Evolutionary conservation across 106 monocot genomes (phyloP).

Genomic region (Narthecium ossifragum): DNA sequence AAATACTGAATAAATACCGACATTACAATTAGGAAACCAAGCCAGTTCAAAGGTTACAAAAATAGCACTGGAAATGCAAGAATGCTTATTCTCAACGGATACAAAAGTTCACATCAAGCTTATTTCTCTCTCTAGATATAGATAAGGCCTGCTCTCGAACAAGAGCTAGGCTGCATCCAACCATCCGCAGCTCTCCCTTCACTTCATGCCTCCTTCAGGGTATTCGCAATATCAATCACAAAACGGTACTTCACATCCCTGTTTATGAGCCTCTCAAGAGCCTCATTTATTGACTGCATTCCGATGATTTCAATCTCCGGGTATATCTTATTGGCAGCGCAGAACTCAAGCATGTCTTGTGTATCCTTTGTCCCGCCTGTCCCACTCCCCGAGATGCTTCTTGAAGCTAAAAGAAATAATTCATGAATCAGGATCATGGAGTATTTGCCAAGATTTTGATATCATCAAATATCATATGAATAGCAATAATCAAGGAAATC

Average conservation of each 20-base stretch:
- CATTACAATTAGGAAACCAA: no score
- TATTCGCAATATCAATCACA: conserved; percentile 68
- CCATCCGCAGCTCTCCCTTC: no score
- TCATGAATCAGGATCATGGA: background rate
- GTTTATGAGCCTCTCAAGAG: conserved; percentile 54
- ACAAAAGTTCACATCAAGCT: no score
- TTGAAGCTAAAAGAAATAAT: conserved; percentile 30
- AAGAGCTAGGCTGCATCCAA: no score
- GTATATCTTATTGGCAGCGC: conserved; percentile 61
- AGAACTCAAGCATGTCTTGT: conserved; percentile 71
- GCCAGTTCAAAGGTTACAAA: no score
- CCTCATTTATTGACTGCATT: conserved; percentile 65
- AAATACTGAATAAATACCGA: no score
- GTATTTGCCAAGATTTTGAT: background rate
- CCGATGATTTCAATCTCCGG: conserved; percentile 64
- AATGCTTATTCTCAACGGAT: no score
- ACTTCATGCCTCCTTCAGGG: conserved; percentile 40
- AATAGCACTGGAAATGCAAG: no score
- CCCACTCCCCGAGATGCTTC: conserved; percentile 41
- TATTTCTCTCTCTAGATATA: no score
- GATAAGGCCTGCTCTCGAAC: no score
- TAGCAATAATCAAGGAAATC: background rate
- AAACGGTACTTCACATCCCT: conserved; percentile 70
- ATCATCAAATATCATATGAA: background rate
- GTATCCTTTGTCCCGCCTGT: conserved; percentile 61